Evolutionary conservation across 2,329 filamentous ascomycete genomes (phyloP).

Genomic region (Arthroderma sp.): DNA sequence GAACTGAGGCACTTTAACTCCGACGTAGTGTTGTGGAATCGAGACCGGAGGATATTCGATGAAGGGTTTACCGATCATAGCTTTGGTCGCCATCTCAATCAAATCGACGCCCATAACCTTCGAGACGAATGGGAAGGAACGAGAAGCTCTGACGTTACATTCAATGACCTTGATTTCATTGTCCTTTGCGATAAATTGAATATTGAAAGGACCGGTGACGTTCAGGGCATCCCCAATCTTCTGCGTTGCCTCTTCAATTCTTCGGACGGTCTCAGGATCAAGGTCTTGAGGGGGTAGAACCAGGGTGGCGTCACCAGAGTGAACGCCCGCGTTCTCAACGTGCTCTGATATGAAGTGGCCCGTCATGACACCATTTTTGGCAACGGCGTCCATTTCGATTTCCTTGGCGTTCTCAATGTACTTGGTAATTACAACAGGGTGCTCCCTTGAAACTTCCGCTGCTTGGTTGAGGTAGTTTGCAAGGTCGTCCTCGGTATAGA

Average conservation of each 20-base stretch:
- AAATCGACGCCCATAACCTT: constrained; percentile 97
- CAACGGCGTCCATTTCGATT: constrained; percentile 98
- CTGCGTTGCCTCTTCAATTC: constrained; percentile 86
- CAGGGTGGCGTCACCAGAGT: constrained; percentile 92
- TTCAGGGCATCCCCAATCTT: constrained; percentile 93
- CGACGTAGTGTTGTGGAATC: constrained; percentile 70
- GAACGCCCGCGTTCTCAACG: constrained; percentile 95
- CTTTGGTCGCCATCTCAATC: constrained; percentile 97
- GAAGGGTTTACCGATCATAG: constrained; percentile 77
- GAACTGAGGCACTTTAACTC: constrained; percentile 97
- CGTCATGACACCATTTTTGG: constrained; percentile 74
- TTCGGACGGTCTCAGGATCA: constrained; percentile 70
- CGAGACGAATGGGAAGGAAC: constrained; percentile 95
- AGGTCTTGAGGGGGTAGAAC: constrained; percentile 92
- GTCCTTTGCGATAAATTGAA: constrained; percentile 98
- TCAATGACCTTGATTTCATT: constrained; percentile 99
- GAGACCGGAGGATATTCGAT: constrained; percentile 66
- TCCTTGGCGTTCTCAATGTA: constrained; percentile 99
- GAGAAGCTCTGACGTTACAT: constrained; percentile 91
- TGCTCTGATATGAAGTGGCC: constrained; percentile 98
- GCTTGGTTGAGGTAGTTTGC: constrained; percentile 82
- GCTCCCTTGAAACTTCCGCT: constrained; percentile 81
- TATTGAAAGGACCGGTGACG: constrained; percentile 94
- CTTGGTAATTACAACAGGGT: constrained; percentile 97
- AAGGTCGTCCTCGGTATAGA: constrained; percentile 89